Conservation (phyloP, 371 early-diverging fungal species). For the Globomyces sp. region DNA sequence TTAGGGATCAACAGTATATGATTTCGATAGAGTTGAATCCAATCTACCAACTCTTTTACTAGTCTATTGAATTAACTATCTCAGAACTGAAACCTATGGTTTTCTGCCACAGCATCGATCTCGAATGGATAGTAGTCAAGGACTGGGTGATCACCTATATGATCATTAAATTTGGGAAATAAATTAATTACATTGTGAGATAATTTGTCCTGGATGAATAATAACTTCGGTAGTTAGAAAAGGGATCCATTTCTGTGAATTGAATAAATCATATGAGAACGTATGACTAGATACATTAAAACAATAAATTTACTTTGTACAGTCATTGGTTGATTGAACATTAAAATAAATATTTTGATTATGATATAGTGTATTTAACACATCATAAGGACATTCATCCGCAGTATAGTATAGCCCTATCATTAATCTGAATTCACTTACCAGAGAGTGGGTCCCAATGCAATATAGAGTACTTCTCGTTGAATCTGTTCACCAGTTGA, state of each 20-base stretch:
- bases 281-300: constrained; percentile 18
- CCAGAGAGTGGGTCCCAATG: constrained; percentile 45
- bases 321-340: constrained; percentile 33
- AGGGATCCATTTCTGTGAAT: constrained; percentile 31
- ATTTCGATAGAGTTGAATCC: constrained; percentile 32
- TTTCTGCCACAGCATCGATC: neutral
- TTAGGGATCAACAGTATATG: constrained; percentile 30
- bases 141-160: neutral
- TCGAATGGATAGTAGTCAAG: neutral
- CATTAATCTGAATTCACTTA: constrained; percentile 10
- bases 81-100: neutral
- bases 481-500: constrained; percentile 1
- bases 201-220: constrained; percentile 4
- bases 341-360: constrained; percentile 41
- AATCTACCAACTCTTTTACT: constrained; percentile 20
- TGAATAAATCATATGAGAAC: constrained; percentile 38
- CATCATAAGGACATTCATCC: constrained; percentile 29
- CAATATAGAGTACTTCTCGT: constrained; percentile 19
- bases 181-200: neutral
- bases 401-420: neutral
- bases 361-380: constrained; percentile 34
- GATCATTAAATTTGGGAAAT: no score
- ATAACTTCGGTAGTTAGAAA: constrained; percentile 21
- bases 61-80: constrained; percentile 15
- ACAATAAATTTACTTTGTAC: constrained; percentile 1